Percentiles rank a stretch among this genome's conserved stretches.
Evolutionary conservation across 306 rosid species (phyloP).

Genomic region (Lathyrus tuberosus): DNA sequence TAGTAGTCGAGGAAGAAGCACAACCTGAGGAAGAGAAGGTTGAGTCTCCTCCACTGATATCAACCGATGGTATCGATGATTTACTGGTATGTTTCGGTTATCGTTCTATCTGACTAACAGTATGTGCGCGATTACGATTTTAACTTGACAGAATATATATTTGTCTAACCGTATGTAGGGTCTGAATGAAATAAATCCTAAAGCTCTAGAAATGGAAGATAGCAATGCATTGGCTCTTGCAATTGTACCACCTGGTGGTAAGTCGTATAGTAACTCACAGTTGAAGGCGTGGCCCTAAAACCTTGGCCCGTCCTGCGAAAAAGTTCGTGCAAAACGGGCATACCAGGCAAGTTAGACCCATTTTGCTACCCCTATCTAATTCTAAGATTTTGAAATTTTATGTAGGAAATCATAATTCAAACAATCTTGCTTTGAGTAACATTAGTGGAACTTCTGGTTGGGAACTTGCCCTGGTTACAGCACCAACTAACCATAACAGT

Average conservation of each 20-base stretch:
- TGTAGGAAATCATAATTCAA: slow-evolving; percentile 58
- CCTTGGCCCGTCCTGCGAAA: too few species aligned
- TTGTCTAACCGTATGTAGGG: slow-evolving; percentile 56
- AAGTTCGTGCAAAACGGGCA: too few species aligned
- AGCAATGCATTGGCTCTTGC: slow-evolving; percentile 95
- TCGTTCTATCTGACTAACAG: neutral
- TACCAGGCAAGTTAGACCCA: too few species aligned
- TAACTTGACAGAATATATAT: slow-evolving; percentile 13
- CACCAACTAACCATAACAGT: slow-evolving; percentile 64
- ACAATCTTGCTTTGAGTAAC: slow-evolving; percentile 49
- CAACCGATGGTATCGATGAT: slow-evolving; percentile 61
- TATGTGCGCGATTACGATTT: neutral
- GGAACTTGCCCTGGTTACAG: slow-evolving; percentile 83
- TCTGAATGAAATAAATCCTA: slow-evolving; percentile 69
- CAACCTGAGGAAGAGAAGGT: slow-evolving; percentile 50
- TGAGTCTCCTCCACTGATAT: slow-evolving; percentile 72
- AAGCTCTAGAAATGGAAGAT: slow-evolving; percentile 68
- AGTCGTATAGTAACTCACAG: slow-evolving; percentile 27
- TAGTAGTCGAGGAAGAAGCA: slow-evolving; percentile 50
- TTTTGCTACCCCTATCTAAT: too few species aligned
- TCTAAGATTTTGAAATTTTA: slow-evolving; percentile 23
- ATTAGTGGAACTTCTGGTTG: slow-evolving; percentile 75
- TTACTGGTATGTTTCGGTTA: slow-evolving; percentile 58
- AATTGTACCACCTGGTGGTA: slow-evolving; percentile 81
- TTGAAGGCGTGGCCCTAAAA: too few species aligned